Percentiles rank a stretch among this genome's conserved stretches.
Conservation (phyloP, 768 basidiomycete genomes). For the Boletus vinaceobasis region DNA sequence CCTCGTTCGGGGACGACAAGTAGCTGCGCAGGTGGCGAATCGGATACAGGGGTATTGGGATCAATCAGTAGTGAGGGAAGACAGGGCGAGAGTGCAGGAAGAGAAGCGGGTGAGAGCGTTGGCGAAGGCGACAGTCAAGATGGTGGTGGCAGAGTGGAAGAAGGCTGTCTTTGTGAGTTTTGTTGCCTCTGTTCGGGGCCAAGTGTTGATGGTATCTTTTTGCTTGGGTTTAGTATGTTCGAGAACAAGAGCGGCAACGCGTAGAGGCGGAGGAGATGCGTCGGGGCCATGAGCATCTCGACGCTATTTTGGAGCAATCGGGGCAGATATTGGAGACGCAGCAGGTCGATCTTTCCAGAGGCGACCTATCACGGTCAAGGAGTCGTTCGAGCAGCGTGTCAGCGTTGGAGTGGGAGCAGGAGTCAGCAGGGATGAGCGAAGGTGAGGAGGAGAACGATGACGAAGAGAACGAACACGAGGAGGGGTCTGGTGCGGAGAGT, state of each 20-base stretch:
- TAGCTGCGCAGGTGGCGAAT: conserved; percentile 55
- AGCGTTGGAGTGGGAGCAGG: conserved; percentile 23
- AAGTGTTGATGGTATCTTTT: not conserved
- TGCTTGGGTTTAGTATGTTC: conserved; percentile 53
- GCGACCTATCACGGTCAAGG: conserved; percentile 42
- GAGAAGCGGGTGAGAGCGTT: conserved; percentile 63
- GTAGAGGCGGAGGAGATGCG: conserved; percentile 75
- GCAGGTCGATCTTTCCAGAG: conserved; percentile 60
- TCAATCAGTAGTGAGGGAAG: conserved; percentile 56
- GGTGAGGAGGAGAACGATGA: conserved; percentile 19
- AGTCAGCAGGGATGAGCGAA: conserved; percentile 16
- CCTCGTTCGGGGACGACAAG: conserved; percentile 36
- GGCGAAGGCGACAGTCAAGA: conserved; percentile 68
- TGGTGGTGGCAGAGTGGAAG: conserved; percentile 81
- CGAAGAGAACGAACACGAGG: conserved; percentile 22
- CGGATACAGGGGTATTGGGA: conserved; percentile 78
- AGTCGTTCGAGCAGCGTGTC: conserved; percentile 59
- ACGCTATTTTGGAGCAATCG: conserved; percentile 87
- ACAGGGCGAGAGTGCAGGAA: conserved; percentile 54
- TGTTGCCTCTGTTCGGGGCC: not conserved
- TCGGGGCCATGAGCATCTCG: conserved; percentile 80
- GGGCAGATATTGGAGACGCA: conserved; percentile 85
- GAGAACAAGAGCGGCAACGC: conserved; percentile 60
- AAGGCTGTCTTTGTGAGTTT: conserved; percentile 75
- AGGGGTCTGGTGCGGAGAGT: conserved; percentile 23